These are phyloP conservation scores for Malania oleifera DNA, from an alignment of 164 flowering plant genomes.

Conservation along the genomic window DNA sequence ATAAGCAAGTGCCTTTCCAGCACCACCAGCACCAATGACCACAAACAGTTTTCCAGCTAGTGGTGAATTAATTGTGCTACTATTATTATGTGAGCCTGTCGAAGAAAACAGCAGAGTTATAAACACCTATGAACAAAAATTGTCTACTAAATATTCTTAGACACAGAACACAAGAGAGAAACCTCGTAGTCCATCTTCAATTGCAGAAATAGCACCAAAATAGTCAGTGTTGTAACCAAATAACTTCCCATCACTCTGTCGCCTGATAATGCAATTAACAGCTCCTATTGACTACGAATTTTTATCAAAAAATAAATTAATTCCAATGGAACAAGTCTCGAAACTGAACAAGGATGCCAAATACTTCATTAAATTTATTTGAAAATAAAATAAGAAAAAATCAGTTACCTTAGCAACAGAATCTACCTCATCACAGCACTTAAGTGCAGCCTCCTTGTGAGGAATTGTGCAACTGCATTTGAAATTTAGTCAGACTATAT, in stretches of 20 bases:
- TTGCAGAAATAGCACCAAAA: conserved; percentile 81
- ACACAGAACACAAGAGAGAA: conserved; percentile 6
- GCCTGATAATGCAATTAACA: conserved; percentile 72
- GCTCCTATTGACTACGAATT: conserved; percentile 79
- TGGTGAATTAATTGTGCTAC: conserved; percentile 45
- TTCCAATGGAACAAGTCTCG: background rate
- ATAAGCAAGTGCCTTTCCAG: conserved; percentile 98
- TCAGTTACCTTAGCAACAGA: conserved; percentile 78
- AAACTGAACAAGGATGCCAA: conserved; percentile 1
- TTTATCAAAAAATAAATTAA: conserved; percentile 1
- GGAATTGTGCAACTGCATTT: conserved; percentile 82
- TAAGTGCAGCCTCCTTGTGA: conserved; percentile 82
- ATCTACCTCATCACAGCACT: conserved; percentile 84
- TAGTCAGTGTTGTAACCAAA: conserved; percentile 85
- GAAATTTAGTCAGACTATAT: conserved; percentile 7
- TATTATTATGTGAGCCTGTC: conserved; percentile 32
- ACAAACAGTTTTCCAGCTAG: conserved; percentile 76
- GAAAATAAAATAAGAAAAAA: background rate
- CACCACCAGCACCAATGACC: conserved; percentile 99
- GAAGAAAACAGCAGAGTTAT: conserved; percentile 10
- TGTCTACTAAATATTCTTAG: conserved; percentile 8
- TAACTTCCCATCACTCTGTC: conserved; percentile 68
- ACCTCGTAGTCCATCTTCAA: conserved; percentile 89
- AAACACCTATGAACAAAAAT: background rate
- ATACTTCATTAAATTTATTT: background rate